Evolutionary conservation across 176 grass and related monocot species (phyloP), one percentile per base, ranked within the genome.

Genomic region (Tillandsia leiboldiana): DNA sequence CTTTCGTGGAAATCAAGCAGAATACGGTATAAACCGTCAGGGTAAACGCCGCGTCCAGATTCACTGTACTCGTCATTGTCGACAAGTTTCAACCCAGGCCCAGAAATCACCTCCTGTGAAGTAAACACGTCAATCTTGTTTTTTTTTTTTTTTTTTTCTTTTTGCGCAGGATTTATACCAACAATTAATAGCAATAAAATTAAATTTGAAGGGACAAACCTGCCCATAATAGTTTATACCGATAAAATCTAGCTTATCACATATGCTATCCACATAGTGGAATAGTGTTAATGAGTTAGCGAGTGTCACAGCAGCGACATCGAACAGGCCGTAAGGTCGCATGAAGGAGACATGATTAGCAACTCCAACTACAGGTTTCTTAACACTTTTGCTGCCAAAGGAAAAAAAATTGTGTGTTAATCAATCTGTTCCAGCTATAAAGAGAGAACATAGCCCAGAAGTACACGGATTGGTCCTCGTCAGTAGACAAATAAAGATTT

Each of bases 161-260:
- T 24, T 24, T 1, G 24, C 24, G 1, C 24, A 24, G 24, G 20
- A 18, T 59, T 17, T 18, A 59, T 17, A 17, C 54, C 5, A 59
- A 18, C 14, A 59, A 17, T 59, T 20, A 14, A 15, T 15, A 17
- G 54, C 11, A 50, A 29, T 29, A 29, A 24, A 58, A 61, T 26
- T 12, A 49, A 12, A 23, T 67, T 71, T 70, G 15, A 65, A 51
- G 56, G 1, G 33, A 67, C 57, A 73, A 64, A 96, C 92, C 88
- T 96, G 93, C 47, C 93, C 93, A 74, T 96, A 96, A 77, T 96
- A 96, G 65, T 97, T 97, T 71, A 97, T 83, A 17, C 93, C 93
- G 72, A 97, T 87, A 59, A 90, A 97, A 75, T 97, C 89, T 69
- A 92, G 68, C 72, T 90, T 90, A 78, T 87, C 81, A 69, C 74